A percentile compares a stretch with the other conserved stretches of the same genome.
These are phyloP conservation scores for Fusarium sp. DNA, from an alignment of 2,329 filamentous ascomycete species.

Conservation along the genomic window DNA sequence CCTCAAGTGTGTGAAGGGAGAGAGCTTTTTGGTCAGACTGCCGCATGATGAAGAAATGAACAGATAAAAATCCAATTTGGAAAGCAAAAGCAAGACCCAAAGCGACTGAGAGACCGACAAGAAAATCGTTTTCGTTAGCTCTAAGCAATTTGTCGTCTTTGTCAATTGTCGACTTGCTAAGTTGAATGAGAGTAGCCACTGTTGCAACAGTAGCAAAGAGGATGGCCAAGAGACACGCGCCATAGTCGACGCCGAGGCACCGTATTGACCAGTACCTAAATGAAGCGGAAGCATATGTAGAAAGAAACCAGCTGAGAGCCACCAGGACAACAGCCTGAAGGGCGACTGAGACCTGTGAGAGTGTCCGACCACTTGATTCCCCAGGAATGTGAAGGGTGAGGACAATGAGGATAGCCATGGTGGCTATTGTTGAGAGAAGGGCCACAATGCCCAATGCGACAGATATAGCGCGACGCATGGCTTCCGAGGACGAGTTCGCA, in stretches of 20 bases:
- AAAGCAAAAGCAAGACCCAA: slow-evolving; percentile 62
- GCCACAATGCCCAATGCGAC: slow-evolving; percentile 41
- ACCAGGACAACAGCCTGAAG: slow-evolving; percentile 50
- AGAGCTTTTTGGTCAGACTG: slow-evolving; percentile 33
- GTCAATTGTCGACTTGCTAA: slow-evolving; percentile 46
- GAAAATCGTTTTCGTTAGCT: slow-evolving; percentile 51
- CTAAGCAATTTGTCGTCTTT: slow-evolving; percentile 27
- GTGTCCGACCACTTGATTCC: slow-evolving; percentile 42
- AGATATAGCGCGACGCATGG: slow-evolving; percentile 42
- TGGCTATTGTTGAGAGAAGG: slow-evolving; percentile 41
- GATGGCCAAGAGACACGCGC: slow-evolving; percentile 57
- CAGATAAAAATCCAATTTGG: slow-evolving; percentile 66
- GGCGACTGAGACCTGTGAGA: slow-evolving; percentile 48
- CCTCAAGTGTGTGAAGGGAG: slow-evolving; percentile 44
- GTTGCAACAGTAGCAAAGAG: slow-evolving; percentile 63
- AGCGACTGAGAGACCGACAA: slow-evolving; percentile 62
- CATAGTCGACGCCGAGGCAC: slow-evolving; percentile 47
- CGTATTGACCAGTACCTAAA: slow-evolving; percentile 45
- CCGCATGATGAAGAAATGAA: slow-evolving; percentile 60
- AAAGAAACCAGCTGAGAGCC: slow-evolving; percentile 53
- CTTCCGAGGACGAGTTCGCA: slow-evolving; percentile 14
- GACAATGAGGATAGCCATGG: slow-evolving; percentile 41
- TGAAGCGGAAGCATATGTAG: slow-evolving; percentile 46
- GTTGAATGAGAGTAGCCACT: slow-evolving; percentile 60
- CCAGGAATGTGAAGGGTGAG: slow-evolving; percentile 39